Base-by-base conservation (phyloP, 2,329 filamentous ascomycete species). In the Balansia obtecta region DNA sequence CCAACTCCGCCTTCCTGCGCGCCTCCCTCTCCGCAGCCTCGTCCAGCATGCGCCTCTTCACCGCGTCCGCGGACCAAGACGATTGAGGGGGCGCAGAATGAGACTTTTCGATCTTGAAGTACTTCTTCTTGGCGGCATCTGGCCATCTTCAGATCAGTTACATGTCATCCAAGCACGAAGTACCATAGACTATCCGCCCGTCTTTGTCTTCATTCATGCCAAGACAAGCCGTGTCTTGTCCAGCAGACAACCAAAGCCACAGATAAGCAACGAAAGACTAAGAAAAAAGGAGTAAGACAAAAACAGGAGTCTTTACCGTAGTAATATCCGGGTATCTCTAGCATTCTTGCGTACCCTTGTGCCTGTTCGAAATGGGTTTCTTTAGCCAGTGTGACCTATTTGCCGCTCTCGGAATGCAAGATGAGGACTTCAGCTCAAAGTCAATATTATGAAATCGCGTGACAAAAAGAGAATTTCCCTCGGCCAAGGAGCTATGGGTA, bases 101-200 rank as follows among this genome's bases (percentile, higher is more conserved):
- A 39, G 76, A 71, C 44, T 72, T 74, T 60, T 84, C 77, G 46
- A 86, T 76, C 57, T 79, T 82, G 65, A 86, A 87, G 59, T 86
- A 87, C 55, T 79, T 83, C 38, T 74, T 74, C 62, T 79, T 85
- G 42, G 73, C 72, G 13, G 64, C 48, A 53, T 82, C 79, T 80
- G 7, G 1, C 4, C 27, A 27, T 49, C 8, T 33, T 13, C 1
- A 7, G 16, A 1, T 15, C 33, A 32, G 18, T 49, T 6, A 27
- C 27, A 27, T 8, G 27, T 27, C 7, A 27, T 27, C 27, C 5
- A 27, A 6, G 8, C 7, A 8, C 27, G 27, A 27, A 27, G 8
- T 8, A 27, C 27, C 4, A n/a, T n/a, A n/a, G n/a, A n/a, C n/a
- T n/a, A n/a, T n/a, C n/a, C n/a, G n/a, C n/a, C n/a, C n/a, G n/a